phyloP scores from a whole-genome alignment of 192 early-diverging fungal species.

The Gamsiella multidivaricata region DNA sequence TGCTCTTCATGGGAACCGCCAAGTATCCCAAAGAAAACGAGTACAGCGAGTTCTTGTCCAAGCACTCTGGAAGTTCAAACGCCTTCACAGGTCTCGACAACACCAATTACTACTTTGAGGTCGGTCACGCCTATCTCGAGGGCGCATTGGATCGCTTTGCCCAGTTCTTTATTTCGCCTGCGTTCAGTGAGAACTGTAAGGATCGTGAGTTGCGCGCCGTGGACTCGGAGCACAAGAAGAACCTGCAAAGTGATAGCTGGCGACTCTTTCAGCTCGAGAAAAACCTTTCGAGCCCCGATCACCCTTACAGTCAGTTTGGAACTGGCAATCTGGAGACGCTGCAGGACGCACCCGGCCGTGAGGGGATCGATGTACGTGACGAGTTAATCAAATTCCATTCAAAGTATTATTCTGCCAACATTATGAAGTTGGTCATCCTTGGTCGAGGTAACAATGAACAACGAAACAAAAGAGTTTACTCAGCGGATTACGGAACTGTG shows the following conservation, averaged over 20 bases:
- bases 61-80: slow-evolving; percentile 84
- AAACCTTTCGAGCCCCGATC: slow-evolving; percentile 75
- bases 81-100: slow-evolving; percentile 82
- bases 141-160: slow-evolving; percentile 77
- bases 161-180: slow-evolving; percentile 93
- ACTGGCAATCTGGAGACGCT: slow-evolving; percentile 93
- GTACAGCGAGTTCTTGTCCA: slow-evolving; percentile 75
- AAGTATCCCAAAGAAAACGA: slow-evolving; percentile 88
- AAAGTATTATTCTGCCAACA: slow-evolving; percentile 93
- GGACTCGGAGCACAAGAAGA: slow-evolving; percentile 97
- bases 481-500: too few species aligned
- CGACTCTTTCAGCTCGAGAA: slow-evolving; percentile 90
- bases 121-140: slow-evolving; percentile 68
- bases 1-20: slow-evolving; percentile 75
- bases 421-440: slow-evolving; percentile 92
- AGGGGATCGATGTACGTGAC: slow-evolving; percentile 85
- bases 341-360: slow-evolving; percentile 66
- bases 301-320: slow-evolving; percentile 92
- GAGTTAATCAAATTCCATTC: slow-evolving; percentile 89
- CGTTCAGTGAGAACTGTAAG: slow-evolving; percentile 87
- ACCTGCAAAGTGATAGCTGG: slow-evolving; percentile 92
- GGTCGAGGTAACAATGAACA: slow-evolving; percentile 72
- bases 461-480: too few species aligned
- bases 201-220: slow-evolving; percentile 95
- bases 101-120: slow-evolving; percentile 93